A percentile compares a stretch with the other conserved stretches of the same genome.
phyloP scores from a whole-genome alignment of 805 yeast genomes.

The Kodamaea laetipori region DNA sequence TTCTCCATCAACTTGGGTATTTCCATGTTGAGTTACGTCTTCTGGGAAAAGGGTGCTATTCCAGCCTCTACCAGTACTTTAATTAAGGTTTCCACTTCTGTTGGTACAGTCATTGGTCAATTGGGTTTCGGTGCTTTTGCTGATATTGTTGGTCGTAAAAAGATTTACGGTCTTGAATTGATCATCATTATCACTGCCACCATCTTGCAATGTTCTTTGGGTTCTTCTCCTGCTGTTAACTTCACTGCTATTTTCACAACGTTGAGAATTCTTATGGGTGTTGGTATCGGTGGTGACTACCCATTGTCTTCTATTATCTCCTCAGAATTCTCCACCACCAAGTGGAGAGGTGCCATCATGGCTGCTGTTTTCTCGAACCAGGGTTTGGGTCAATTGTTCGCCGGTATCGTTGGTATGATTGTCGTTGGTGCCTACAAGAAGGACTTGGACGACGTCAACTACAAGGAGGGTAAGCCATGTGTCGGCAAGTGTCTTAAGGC shows the following conservation, averaged over 20 bases:
- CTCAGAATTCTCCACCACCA: constrained; percentile 89
- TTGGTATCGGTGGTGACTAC: constrained; percentile 97
- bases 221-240: constrained; percentile 68
- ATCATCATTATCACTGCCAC: constrained; percentile 83
- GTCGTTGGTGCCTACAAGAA: constrained; percentile 77
- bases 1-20: constrained; percentile 85
- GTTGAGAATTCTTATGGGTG: constrained; percentile 87
- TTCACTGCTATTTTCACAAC: constrained; percentile 74
- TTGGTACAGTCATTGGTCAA: constrained; percentile 93
- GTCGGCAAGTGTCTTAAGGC: constrained; percentile 69
- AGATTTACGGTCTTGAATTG: constrained; percentile 83
- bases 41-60: constrained; percentile 57
- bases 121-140: constrained; percentile 80
- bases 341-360: constrained; percentile 98
- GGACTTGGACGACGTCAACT: constrained; percentile 51
- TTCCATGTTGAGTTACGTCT: constrained; percentile 75
- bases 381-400: constrained; percentile 92
- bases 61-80: constrained; percentile 77
- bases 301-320: constrained; percentile 92
- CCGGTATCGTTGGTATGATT: constrained; percentile 80
- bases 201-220: constrained; percentile 72
- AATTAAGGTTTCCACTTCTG: constrained; percentile 86
- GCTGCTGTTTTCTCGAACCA: constrained; percentile 95
- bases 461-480: constrained; percentile 55
- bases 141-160: constrained; percentile 83